Evolutionary conservation across 2,329 filamentous ascomycete species (phyloP), one percentile per base, ranked within the genome.

Genomic region (Chaetomium sp.): DNA sequence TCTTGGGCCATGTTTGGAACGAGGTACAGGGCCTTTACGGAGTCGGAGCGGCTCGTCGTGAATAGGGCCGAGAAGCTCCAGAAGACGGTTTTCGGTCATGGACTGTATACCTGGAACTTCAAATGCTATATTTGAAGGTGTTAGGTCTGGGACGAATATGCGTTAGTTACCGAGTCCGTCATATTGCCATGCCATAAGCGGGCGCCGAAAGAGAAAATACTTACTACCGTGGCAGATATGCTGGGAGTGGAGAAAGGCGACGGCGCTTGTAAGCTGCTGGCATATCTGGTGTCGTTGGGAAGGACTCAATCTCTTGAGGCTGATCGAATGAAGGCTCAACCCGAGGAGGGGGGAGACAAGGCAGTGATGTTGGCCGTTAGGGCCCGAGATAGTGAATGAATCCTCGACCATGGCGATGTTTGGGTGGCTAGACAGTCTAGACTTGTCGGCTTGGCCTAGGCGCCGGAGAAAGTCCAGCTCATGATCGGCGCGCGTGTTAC

Each of bases 311-410:
- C 4, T 47, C 19, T n/a, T 1, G 1, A 19, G 2, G 3, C 13
- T 59, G 27, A 19, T 2, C 23, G 47, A 35, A 9, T 60, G 6
- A 16, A 53, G 57, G 50, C 49, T 61, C 7, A 21, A 19, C 23
- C 31, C 58, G 12, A 54, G 33, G n/a, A 61, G 5, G 1, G 58
- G 58, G 19, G 54, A 55, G 4, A 54, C 58, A 21, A 61, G 33
- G 33, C 58, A 61, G 58, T 33, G 35, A 19, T 55, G 58, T 25
- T 33, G 33, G 35, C 58, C 58, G 50, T 61, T 61, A 33, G 58
- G 50, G 13, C 57, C 58, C 2, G 58, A 61, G 35, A 61, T 23
- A 19, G 49, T 55, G 19, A 61, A 61, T 16, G 50, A 54, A 25
- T 61, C 49, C 49, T 61, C 31, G 23, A 61, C 16, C 33, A 55